Evolutionary conservation across 2,329 filamentous ascomycete species (phyloP), one percentile per base, ranked within the genome.

Genomic region (Aspergillus arachidicola): DNA sequence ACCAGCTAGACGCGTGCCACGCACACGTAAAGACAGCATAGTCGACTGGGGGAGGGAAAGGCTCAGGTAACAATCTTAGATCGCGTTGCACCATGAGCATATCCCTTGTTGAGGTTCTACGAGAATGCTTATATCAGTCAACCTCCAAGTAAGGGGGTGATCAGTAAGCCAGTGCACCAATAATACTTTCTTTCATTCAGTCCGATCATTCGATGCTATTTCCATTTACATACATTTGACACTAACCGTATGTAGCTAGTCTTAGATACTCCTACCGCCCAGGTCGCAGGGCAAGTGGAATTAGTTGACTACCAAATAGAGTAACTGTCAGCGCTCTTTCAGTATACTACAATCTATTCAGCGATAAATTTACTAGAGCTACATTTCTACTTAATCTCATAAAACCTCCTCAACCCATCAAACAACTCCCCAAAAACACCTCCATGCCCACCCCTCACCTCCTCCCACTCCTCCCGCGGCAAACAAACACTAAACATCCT

Each of bases 1-100:
- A 50, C 63, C 45, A 21, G 19, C 16, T 19, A 60, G 46, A 21
- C 64, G 58, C 36, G 59, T 54, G 28, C 64, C 51, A 38, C 6
- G 3, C 26, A 53, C 38, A 28, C 58, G 41, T 16, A 58, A 59
- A 48, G 59, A 60, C 30, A 59, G 23, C 45, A 48, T 48, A 3
- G 12, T 26, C 16, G 38, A 41, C 38, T n/a, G 16, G 16, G 38
- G 38, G 38, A 41, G 38, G 38, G 38, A 41, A 41, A 41, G 16
- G 38, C 38, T 41, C 16, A 41, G 38, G 38, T 3, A n/a, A 41
- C n/a, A n/a, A n/a, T n/a, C 38, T 41, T 19, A 41, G 19, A 41
- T 41, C 16, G 38, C 19, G 38, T 41, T 41, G 16, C 16, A 41
- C 38, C 38, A 41, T 0, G 38, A 4, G 16, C 38, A 41, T 38